These are phyloP conservation scores for Pseudoperonospora humuli DNA, from an alignment of 352 stramenopile species.

Conservation along the genomic window DNA sequence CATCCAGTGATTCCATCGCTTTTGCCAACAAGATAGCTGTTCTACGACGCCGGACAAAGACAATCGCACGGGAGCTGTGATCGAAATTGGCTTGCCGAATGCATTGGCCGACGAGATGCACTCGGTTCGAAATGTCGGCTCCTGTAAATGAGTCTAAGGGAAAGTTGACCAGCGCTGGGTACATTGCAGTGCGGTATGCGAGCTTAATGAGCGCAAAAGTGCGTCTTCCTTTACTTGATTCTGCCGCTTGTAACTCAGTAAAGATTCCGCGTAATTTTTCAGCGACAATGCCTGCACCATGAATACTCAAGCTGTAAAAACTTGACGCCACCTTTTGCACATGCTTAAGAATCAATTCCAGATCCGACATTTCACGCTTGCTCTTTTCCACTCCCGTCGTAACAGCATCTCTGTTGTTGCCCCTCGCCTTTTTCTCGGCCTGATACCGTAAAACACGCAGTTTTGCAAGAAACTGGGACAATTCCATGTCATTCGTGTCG, in stretches of 20 bases:
- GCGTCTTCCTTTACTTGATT: constrained; percentile 15
- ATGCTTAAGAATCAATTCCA: constrained; percentile 42
- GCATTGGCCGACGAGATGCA: constrained; percentile 40
- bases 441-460: constrained; percentile 19
- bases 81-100: constrained; percentile 39
- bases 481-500: constrained; percentile 40
- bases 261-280: constrained; percentile 32
- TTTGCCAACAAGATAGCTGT: constrained; percentile 62
- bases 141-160: constrained; percentile 18
- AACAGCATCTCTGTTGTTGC: constrained; percentile 4
- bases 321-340: constrained; percentile 35
- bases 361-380: constrained; percentile 12
- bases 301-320: constrained; percentile 45
- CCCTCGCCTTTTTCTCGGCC: constrained; percentile 13
- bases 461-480: constrained; percentile 45
- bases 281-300: constrained; percentile 33
- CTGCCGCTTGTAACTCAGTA: constrained; percentile 13
- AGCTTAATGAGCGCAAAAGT: constrained; percentile 27
- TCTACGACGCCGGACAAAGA: constrained; percentile 65
- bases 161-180: constrained; percentile 20
- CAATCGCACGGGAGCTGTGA: constrained; percentile 62
- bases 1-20: constrained; percentile 51
- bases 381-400: constrained; percentile 18
- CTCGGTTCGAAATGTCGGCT: constrained; percentile 44
- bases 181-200: constrained; percentile 29